A percentile compares a stretch with the other conserved stretches of the same genome.
phyloP scores from a whole-genome alignment of 306 rosid species.

The Cicer cuneatum region DNA sequence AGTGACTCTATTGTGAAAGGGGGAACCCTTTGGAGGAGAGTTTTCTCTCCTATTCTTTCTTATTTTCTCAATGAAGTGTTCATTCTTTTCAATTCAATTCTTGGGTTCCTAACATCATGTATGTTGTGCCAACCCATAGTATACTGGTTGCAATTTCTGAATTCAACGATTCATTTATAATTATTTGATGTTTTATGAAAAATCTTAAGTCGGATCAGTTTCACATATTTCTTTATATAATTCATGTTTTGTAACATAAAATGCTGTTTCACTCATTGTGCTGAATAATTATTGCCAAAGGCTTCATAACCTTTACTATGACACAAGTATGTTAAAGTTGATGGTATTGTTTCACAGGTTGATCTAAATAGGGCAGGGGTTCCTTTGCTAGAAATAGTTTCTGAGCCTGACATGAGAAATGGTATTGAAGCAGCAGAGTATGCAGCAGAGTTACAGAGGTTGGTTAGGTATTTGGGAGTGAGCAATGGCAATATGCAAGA shows the following conservation, averaged over 20 bases:
- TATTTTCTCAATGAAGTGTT: too few relatives aligned
- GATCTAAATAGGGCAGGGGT: constrained; percentile 98
- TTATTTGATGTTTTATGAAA: background rate
- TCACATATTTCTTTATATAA: background rate
- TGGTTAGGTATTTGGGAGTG: constrained; percentile 90
- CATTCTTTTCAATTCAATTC: too few relatives aligned
- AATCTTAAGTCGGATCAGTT: background rate
- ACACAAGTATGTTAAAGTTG: constrained; percentile 34
- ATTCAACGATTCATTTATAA: too few relatives aligned
- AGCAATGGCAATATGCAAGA: constrained; percentile 99
- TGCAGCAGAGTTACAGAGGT: constrained; percentile 89
- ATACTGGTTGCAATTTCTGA: too few relatives aligned
- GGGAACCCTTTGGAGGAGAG: too few relatives aligned
- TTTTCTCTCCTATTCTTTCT: too few relatives aligned
- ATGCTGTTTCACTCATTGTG: constrained; percentile 14
- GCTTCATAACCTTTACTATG: background rate
- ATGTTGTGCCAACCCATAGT: too few relatives aligned
- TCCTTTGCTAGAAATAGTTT: constrained; percentile 96
- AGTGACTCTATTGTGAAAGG: too few relatives aligned
- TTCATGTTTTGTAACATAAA: constrained; percentile 6
- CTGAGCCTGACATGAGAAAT: constrained; percentile 96
- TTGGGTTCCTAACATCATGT: too few relatives aligned
- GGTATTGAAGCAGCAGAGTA: constrained; percentile 98
- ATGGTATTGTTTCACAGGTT: constrained; percentile 63
- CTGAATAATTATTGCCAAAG: background rate